Percentiles rank a stretch among this genome's conserved stretches.
These are phyloP conservation scores for Suillus occidentalis DNA, from an alignment of 768 basidiomycete genomes.

Conservation along the genomic window DNA sequence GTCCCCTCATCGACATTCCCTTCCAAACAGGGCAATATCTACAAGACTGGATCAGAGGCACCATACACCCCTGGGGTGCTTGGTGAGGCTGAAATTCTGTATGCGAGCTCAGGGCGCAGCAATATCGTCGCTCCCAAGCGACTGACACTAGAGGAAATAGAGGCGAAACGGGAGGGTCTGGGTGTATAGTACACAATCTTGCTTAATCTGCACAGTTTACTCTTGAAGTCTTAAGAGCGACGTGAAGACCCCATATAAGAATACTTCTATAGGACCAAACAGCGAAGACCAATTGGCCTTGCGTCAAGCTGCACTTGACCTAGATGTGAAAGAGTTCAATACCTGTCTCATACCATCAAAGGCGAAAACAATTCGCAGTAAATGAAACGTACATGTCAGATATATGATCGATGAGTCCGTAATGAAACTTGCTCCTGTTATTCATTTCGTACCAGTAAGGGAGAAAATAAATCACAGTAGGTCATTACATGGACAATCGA, in stretches of 20 bases:
- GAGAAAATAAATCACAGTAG: not conserved
- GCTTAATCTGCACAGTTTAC: slow-evolving; percentile 27
- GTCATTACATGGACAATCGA: too few relatives aligned
- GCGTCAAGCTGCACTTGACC: not conserved
- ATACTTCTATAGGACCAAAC: not conserved
- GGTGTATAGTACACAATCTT: slow-evolving; percentile 26
- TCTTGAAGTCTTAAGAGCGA: slow-evolving; percentile 13
- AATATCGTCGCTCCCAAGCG: slow-evolving; percentile 34
- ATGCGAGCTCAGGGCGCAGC: slow-evolving; percentile 68
- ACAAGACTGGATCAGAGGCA: slow-evolving; percentile 44
- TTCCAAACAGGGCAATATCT: slow-evolving; percentile 51
- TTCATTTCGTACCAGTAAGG: not conserved
- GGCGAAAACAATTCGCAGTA: not conserved
- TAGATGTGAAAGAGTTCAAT: not conserved
- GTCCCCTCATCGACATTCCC: slow-evolving; percentile 79
- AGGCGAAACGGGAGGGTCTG: slow-evolving; percentile 13
- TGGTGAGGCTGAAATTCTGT: slow-evolving; percentile 63
- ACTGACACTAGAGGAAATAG: slow-evolving; percentile 25
- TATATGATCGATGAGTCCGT: not conserved
- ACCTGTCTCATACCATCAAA: not conserved
- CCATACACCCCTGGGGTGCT: slow-evolving; percentile 55
- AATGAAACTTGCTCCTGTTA: too few relatives aligned
- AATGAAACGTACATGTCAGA: not conserved
- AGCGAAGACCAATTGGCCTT: not conserved
- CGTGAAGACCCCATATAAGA: not conserved